Conservation (phyloP, 371 early-diverging fungal species). For the Apophysomyces elegans region DNA sequence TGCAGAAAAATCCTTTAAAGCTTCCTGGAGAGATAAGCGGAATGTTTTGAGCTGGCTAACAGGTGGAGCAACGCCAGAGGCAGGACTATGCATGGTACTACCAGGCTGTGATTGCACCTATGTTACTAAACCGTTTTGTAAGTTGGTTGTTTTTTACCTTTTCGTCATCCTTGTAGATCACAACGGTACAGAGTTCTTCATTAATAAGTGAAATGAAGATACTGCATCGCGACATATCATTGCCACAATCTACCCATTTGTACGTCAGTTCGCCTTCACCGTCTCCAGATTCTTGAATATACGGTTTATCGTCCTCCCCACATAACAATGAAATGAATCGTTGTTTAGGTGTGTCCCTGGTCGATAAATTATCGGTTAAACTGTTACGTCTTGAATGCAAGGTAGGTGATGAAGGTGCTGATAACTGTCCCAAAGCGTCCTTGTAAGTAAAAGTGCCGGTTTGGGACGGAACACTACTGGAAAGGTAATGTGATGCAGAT, state of each 20-base stretch:
- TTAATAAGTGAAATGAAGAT: constrained; percentile 24
- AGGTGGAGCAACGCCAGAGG: not conserved
- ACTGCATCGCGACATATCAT: constrained; percentile 24
- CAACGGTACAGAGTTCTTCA: constrained; percentile 33
- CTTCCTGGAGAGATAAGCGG: constrained; percentile 22
- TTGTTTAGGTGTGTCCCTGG: constrained; percentile 23
- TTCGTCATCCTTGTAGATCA: constrained; percentile 38
- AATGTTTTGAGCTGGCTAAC: constrained; percentile 18
- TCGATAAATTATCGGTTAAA: constrained; percentile 19
- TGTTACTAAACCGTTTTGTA: not conserved
- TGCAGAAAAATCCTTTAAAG: constrained; percentile 38
- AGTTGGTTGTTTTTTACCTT: constrained; percentile 11
- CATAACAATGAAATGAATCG: constrained; percentile 34
- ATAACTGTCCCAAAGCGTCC: constrained; percentile 12
- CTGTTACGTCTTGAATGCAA: constrained; percentile 33
- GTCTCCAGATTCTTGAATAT: constrained; percentile 26
- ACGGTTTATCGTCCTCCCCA: constrained; percentile 22
- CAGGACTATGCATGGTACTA: not conserved
- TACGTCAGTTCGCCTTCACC: constrained; percentile 33
- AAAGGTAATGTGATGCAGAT: constrained; percentile 16
- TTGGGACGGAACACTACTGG: constrained; percentile 43
- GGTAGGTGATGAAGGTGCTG: constrained; percentile 39
- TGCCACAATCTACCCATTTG: constrained; percentile 36
- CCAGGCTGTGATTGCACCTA: not conserved
- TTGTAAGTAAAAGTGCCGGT: constrained; percentile 10